phyloP scores from a whole-genome alignment of 768 basidiomycete species.

The Clavaria fumosa region DNA sequence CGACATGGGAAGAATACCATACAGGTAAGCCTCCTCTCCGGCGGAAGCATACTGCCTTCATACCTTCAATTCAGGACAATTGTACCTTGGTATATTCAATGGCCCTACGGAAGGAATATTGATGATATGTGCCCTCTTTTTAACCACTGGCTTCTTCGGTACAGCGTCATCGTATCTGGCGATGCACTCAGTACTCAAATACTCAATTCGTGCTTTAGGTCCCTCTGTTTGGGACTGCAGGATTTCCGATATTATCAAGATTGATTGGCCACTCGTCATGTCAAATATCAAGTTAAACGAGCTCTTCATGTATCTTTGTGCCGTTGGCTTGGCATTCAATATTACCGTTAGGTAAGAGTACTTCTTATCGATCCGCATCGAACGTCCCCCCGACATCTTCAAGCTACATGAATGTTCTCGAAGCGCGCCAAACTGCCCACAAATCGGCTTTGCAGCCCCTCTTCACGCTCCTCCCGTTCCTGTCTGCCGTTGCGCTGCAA shows the following conservation, averaged over 20 bases:
- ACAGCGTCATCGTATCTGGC: conserved; percentile 9
- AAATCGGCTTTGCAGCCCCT: conserved; percentile 40
- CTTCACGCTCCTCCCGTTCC: conserved; percentile 66
- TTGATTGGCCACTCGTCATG: conserved; percentile 31
- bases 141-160: conserved; percentile 68
- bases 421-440: conserved; percentile 29
- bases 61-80: conserved; percentile 36
- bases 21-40: conserved; percentile 38
- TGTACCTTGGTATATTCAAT: conserved; percentile 87
- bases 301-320: conserved; percentile 72
- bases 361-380: not conserved
- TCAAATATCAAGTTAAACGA: conserved; percentile 73
- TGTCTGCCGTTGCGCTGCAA: conserved; percentile 53
- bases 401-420: conserved; percentile 76
- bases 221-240: conserved; percentile 70
- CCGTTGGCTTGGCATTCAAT: conserved; percentile 59
- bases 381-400: conserved; percentile 5
- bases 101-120: conserved; percentile 96
- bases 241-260: conserved; percentile 41
- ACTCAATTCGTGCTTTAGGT: conserved; percentile 29
- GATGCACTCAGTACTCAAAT: not conserved
- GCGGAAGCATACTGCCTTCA: not conserved
- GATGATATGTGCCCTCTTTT: conserved; percentile 62
- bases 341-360: conserved; percentile 47
- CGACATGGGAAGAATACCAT: conserved; percentile 79